These are phyloP conservation scores for Aspergillus carlsbadensis DNA, from an alignment of 495 filamentous ascomycete species.

Conservation along the genomic window DNA sequence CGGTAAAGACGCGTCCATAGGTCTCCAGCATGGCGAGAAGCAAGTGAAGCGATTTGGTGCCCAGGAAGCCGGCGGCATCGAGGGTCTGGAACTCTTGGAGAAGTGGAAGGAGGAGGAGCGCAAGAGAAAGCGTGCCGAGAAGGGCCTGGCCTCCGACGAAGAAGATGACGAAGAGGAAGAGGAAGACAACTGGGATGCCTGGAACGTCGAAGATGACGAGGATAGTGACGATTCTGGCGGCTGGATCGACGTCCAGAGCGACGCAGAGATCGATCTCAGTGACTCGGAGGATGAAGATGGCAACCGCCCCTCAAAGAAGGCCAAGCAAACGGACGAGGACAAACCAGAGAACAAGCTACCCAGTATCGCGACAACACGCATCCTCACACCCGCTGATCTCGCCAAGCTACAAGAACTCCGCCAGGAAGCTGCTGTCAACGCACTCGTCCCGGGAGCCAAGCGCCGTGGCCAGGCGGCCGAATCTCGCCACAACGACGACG, in stretches of 20 bases:
- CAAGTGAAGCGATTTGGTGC: conserved; percentile 76
- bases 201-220: conserved; percentile 77
- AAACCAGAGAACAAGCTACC: conserved; percentile 46
- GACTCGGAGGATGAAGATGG: conserved; percentile 69
- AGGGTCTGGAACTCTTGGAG: conserved; percentile 88
- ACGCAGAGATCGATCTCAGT: conserved; percentile 74
- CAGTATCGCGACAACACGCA: conserved; percentile 77
- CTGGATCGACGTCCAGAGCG: conserved; percentile 89
- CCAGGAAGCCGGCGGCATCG: conserved; percentile 76
- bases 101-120: conserved; percentile 92
- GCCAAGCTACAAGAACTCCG: conserved; percentile 89
- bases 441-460: conserved; percentile 49
- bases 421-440: conserved; percentile 66
- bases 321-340: conserved; percentile 33
- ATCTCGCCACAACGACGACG: conserved; percentile 71
- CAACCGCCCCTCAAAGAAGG: conserved; percentile 62
- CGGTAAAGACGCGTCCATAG: conserved; percentile 90
- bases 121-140: conserved; percentile 65
- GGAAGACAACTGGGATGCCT: conserved; percentile 72
- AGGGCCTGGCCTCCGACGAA: conserved; percentile 56
- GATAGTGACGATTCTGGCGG: conserved; percentile 77
- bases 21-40: conserved; percentile 64
- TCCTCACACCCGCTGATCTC: conserved; percentile 89
- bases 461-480: conserved; percentile 39
- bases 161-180: conserved; percentile 56